phyloP scores from a whole-genome alignment of 495 filamentous ascomycete genomes.

The Amorphotheca resinae region DNA sequence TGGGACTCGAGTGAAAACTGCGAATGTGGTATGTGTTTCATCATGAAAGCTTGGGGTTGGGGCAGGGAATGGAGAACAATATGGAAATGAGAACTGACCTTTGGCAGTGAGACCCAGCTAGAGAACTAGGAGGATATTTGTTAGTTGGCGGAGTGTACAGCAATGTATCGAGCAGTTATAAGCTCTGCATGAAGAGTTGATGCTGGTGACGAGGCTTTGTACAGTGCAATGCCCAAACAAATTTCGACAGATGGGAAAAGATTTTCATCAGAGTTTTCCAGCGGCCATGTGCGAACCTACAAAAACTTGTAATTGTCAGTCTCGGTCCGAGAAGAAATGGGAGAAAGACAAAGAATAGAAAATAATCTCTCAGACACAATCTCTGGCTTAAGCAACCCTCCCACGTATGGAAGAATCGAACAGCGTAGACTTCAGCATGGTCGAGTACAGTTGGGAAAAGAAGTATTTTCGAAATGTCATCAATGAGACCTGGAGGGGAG shows the following conservation, averaged over 20 bases:
- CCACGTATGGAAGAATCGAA: slow-evolving; percentile 53
- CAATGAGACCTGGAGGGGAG: slow-evolving; percentile 33
- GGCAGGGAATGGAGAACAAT: slow-evolving; percentile 4
- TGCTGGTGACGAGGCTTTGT: no score
- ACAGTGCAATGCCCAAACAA: no score
- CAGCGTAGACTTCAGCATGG: slow-evolving; percentile 68
- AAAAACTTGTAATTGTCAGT: no score
- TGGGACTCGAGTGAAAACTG: slow-evolving; percentile 57
- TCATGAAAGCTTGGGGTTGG: slow-evolving; percentile 28
- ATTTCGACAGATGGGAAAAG: no score
- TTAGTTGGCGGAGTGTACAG: no score
- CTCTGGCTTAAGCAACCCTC: slow-evolving; percentile 84
- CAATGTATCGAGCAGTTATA: no score
- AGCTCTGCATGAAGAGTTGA: no score
- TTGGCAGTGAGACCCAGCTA: no score
- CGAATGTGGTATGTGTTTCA: slow-evolving; percentile 50
- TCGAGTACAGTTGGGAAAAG: slow-evolving; percentile 91
- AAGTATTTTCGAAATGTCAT: slow-evolving; percentile 75
- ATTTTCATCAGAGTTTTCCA: no score
- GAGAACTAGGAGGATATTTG: no score
- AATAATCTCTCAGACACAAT: slow-evolving; percentile 59
- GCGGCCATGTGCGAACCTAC: no score
- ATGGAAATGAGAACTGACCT: slow-evolving; percentile 6
- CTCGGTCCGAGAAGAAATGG: background rate
- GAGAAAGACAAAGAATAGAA: background rate